Percentiles rank a stretch among this genome's conserved stretches.
Evolutionary conservation across 225 moss, liverwort and hornwort species (phyloP).

Genomic region (Climacium dendroides): DNA sequence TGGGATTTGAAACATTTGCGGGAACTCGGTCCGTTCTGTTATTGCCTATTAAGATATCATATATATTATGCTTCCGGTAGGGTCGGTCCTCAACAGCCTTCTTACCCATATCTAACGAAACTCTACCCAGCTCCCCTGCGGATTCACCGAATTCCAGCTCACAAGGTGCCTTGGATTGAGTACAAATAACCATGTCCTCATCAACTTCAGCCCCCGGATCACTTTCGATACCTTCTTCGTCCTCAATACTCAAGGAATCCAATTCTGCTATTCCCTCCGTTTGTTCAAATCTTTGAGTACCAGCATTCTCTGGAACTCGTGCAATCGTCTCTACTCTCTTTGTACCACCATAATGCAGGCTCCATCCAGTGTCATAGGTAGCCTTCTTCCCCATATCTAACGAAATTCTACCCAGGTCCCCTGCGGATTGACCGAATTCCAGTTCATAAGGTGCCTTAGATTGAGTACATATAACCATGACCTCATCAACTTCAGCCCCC

Average conservation of each 20-base stretch:
- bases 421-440: neutral
- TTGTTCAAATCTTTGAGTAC: neutral
- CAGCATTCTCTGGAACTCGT: neutral
- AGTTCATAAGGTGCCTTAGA: neutral
- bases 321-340: neutral
- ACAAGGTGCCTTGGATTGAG: slow-evolving; percentile 5
- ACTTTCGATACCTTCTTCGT: neutral
- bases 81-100: neutral
- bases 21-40: neutral
- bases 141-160: neutral
- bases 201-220: neutral
- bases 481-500: slow-evolving; percentile 11
- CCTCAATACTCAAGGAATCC: neutral
- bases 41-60: slow-evolving; percentile 35
- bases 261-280: neutral
- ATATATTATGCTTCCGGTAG: slow-evolving; percentile 28
- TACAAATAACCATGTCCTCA: slow-evolving; percentile 23
- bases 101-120: neutral
- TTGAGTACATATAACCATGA: slow-evolving; percentile 29
- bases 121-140: neutral
- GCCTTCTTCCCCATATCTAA: neutral
- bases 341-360: neutral
- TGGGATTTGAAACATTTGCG: neutral
- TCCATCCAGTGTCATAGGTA: neutral
- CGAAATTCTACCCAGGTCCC: neutral